These are phyloP conservation scores for Pseudocercospora crystallina DNA, from an alignment of 2,329 filamentous ascomycete genomes.

Conservation along the genomic window DNA sequence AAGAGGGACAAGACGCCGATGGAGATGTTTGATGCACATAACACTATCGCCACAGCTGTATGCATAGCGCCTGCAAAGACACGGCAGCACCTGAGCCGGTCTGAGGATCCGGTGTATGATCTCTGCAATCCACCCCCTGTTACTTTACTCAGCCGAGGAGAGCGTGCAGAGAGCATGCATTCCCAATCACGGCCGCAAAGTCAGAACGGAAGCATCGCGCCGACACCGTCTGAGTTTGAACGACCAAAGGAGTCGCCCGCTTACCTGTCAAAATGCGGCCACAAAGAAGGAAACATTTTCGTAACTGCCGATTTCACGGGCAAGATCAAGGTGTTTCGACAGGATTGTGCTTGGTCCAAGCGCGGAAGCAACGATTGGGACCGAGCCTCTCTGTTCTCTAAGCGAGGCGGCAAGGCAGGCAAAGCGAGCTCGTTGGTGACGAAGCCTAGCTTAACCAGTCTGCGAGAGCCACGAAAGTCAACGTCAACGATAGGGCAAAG, in stretches of 20 bases:
- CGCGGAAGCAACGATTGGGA: slow-evolving; percentile 74
- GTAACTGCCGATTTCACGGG: slow-evolving; percentile 87
- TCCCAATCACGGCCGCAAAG: slow-evolving; percentile 51
- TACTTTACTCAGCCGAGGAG: slow-evolving; percentile 72
- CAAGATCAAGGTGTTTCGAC: slow-evolving; percentile 88
- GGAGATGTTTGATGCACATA: slow-evolving; percentile 89
- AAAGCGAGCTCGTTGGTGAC: slow-evolving; percentile 47
- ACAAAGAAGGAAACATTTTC: slow-evolving; percentile 83
- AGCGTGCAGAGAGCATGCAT: slow-evolving; percentile 46
- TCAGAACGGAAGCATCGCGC: slow-evolving; percentile 37
- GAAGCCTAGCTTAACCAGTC: slow-evolving; percentile 35
- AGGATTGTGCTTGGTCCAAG: slow-evolving; percentile 85
- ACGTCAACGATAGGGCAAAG: slow-evolving; percentile 48
- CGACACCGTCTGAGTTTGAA: slow-evolving; percentile 38
- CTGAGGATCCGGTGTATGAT: slow-evolving; percentile 91
- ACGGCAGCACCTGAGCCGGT: slow-evolving; percentile 72
- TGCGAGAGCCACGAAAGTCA: slow-evolving; percentile 32
- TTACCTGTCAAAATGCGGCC: slow-evolving; percentile 73
- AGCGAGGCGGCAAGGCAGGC: slow-evolving; percentile 56
- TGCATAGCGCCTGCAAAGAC: slow-evolving; percentile 79
- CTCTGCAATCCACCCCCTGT: slow-evolving; percentile 93
- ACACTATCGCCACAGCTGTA: slow-evolving; percentile 84
- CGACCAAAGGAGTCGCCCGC: slow-evolving; percentile 64
- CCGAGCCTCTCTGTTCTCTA: slow-evolving; percentile 72
- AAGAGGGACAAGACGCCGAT: slow-evolving; percentile 77